phyloP scores from a whole-genome alignment of 2,329 filamentous ascomycete genomes.

The Fusarium albidum region DNA sequence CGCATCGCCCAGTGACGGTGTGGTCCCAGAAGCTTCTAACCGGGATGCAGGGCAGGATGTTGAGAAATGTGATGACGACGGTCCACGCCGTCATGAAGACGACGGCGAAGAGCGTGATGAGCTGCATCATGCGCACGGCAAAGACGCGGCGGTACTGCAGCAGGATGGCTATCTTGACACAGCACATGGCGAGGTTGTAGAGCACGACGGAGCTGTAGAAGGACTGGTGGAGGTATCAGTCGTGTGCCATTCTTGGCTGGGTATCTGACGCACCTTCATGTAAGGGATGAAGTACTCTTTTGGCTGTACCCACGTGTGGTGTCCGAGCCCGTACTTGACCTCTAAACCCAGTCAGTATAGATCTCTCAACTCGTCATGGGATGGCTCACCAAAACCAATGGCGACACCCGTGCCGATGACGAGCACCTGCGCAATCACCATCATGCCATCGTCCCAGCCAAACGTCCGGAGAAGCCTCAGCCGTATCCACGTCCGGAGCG shows the following conservation, averaged over 20 bases:
- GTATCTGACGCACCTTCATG: slow-evolving; percentile 8
- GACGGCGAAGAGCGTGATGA: slow-evolving; percentile 1
- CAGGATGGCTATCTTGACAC: slow-evolving; percentile 19
- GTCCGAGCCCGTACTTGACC: slow-evolving; percentile 18
- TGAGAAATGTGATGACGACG: slow-evolving; percentile 12
- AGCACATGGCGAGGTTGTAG: slow-evolving; percentile 22
- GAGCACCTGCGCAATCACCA: slow-evolving; percentile 12
- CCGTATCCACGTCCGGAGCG: slow-evolving; percentile 11
- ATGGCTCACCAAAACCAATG: slow-evolving; percentile 16
- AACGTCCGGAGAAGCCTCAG: slow-evolving; percentile 6
- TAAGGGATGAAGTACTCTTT: slow-evolving; percentile 7
- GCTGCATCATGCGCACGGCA: slow-evolving; percentile 1
- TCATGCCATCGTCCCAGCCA: slow-evolving; percentile 19
- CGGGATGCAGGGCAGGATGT: slow-evolving; percentile 12
- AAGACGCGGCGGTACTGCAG: slow-evolving; percentile 24
- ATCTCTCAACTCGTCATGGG: fast-evolving
- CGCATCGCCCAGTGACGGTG: slow-evolving; percentile 2
- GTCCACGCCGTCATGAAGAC: slow-evolving; percentile 17
- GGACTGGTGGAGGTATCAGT: slow-evolving; percentile 1
- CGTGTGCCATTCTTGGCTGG: neutral
- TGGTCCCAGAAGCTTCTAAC: slow-evolving; percentile 22
- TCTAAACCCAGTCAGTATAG: neutral
- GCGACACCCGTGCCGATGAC: slow-evolving; percentile 1
- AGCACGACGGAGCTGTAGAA: slow-evolving; percentile 17
- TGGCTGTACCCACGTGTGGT: slow-evolving; percentile 20